Evolutionary conservation across 306 rosid species (phyloP), one percentile per base, ranked within the genome.

Genomic region (Sicyos edulis): DNA sequence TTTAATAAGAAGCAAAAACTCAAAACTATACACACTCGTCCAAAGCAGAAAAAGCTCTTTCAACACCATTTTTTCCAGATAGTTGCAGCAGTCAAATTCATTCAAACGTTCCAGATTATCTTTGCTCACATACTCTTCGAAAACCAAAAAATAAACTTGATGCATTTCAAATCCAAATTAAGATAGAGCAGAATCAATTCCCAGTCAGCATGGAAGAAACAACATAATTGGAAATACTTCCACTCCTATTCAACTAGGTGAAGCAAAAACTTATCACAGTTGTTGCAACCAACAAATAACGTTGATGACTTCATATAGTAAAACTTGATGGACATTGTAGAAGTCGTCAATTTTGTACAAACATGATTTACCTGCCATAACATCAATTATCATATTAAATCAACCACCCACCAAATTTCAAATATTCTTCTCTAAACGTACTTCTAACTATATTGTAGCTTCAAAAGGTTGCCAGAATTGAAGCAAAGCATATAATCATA

Each of bases 301-400:
- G 61, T 74, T 72, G 71, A 72, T 76, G 71, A 76, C 75, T 80
- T 66, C 71, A 66, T 45, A 81, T 42, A 32, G 47, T 10, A 49
- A 67, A 76, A 53, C 44, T 75, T 59, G 80, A 84, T 81, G 90
- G 85, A 77, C 40, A 34, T 34, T 34, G 40, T 34, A 4, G 85
- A 75, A 75, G 80, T 69, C 87, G 80, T 77, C 86, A 82, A 72
- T 74, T 75, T 54, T 72, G 79, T 55, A 79, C 83, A 73, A 68
- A 87, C 89, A 57, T 73, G 74, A 66, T 82, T 92, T 92, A 92
- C 97, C 97, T 92, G 87, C 79, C 82, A 81, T 22, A 65, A 70
- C 53, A 70, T 52, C 47, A 24, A 42, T 29, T 51, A 26, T 3
- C 47, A 70, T 1, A 70, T 29, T 9, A 26, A 50, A 70, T 37